Conservation (phyloP, 805 yeast genomes). For the Ascoidea tarda region DNA sequence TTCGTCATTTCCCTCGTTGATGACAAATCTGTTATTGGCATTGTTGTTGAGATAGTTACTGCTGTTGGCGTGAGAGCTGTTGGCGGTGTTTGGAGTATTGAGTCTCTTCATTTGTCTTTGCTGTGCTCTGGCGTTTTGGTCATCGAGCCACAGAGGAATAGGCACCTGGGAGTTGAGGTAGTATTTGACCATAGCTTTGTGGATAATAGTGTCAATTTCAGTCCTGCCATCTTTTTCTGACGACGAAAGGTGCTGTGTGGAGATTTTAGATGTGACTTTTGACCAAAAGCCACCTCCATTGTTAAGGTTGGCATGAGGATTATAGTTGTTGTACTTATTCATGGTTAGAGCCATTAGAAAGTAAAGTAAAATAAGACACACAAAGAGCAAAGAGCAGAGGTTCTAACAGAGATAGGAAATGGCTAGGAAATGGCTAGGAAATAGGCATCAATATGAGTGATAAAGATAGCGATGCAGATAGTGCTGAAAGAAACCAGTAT, state of each 20-base stretch:
- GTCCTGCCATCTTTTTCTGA: slow-evolving; percentile 21
- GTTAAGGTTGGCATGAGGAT: too few species aligned
- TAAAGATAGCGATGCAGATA: too few species aligned
- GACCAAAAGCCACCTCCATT: background rate
- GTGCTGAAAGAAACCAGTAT: too few species aligned
- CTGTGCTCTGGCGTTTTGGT: background rate
- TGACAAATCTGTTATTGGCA: background rate
- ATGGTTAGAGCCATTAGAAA: too few species aligned
- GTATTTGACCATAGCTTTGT: slow-evolving; percentile 16
- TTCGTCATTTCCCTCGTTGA: background rate
- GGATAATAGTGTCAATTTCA: slow-evolving; percentile 20
- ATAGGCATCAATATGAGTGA: too few species aligned
- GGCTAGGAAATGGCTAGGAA: too few species aligned
- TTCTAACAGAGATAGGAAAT: too few species aligned
- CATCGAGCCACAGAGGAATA: slow-evolving; percentile 19
- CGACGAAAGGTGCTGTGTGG: background rate
- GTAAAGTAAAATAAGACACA: too few species aligned
- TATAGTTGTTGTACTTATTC: too few species aligned
- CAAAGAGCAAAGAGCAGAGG: too few species aligned
- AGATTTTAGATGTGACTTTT: background rate
- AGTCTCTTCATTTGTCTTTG: background rate
- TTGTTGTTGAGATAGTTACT: too few species aligned
- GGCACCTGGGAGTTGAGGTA: slow-evolving; percentile 13
- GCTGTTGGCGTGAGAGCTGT: background rate
- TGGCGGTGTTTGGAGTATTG: background rate